A percentile compares a stretch with the other conserved stretches of the same genome.
Conservation (phyloP, 768 basidiomycete species). For the Mycena belliarum region DNA sequence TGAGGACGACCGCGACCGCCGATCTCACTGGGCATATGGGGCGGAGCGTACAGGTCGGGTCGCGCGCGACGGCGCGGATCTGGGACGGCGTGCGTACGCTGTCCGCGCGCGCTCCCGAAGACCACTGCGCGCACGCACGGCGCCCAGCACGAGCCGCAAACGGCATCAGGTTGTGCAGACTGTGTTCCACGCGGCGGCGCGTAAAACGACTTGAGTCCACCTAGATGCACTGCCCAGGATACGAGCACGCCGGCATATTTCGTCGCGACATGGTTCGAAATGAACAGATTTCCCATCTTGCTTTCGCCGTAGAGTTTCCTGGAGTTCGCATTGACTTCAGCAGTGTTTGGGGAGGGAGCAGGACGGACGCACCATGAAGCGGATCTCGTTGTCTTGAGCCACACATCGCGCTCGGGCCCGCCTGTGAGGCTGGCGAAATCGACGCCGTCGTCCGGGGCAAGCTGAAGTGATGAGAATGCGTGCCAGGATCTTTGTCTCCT, state of each 20-base stretch:
- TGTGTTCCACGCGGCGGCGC: too few species aligned
- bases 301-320: slow-evolving; percentile 19
- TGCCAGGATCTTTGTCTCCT: slow-evolving; percentile 2
- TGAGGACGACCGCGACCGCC: too few species aligned
- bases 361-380: not conserved
- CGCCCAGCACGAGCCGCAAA: too few species aligned
- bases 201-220: not conserved
- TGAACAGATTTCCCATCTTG: slow-evolving; percentile 15
- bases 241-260: slow-evolving; percentile 1
- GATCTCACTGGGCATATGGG: too few species aligned
- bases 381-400: not conserved
- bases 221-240: slow-evolving; percentile 14
- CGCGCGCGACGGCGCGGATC: too few species aligned
- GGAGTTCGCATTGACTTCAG: too few species aligned
- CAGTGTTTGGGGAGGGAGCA: not conserved
- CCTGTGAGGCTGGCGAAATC: slow-evolving; percentile 5
- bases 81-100: too few species aligned
- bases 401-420: slow-evolving; percentile 11
- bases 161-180: too few species aligned
- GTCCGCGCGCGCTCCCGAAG: too few species aligned
- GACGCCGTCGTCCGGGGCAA: slow-evolving; percentile 3
- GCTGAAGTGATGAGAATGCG: slow-evolving; percentile 29
- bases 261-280: slow-evolving; percentile 10
- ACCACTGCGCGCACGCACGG: too few species aligned
- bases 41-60: too few species aligned